A percentile compares a stretch with the other conserved stretches of the same genome.
Evolutionary conservation across 1,139 yeast species (phyloP).

Genomic region (Zygosaccharomyces sapae): DNA sequence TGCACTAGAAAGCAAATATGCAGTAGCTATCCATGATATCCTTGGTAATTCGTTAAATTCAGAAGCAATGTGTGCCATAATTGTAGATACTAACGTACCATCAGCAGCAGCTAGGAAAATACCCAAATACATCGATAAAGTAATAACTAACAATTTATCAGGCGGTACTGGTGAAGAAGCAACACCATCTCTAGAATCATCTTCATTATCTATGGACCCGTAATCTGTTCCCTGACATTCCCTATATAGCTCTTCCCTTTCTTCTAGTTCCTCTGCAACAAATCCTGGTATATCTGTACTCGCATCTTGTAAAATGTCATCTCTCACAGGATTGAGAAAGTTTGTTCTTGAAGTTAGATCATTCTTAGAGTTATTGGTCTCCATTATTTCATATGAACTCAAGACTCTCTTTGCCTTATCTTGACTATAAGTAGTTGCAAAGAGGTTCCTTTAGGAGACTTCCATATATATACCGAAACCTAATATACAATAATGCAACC

Average conservation of each 20-base stretch:
- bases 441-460: neutral
- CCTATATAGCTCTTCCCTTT: constrained; percentile 22
- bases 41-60: constrained; percentile 54
- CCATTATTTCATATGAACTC: neutral
- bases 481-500: neutral
- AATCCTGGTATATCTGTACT: constrained; percentile 34
- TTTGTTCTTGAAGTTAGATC: neutral
- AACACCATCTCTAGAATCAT: neutral
- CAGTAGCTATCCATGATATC: constrained; percentile 58
- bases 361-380: neutral
- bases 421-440: neutral
- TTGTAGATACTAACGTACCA: constrained; percentile 58
- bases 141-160: constrained; percentile 26
- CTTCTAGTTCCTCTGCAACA: constrained; percentile 32
- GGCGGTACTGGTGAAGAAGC: constrained; percentile 4
- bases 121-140: constrained; percentile 44
- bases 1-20: constrained; percentile 54
- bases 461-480: neutral
- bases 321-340: constrained; percentile 10
- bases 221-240: constrained; percentile 8
- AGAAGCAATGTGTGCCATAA: constrained; percentile 57
- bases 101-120: constrained; percentile 59
- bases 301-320: constrained; percentile 21
- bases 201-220: constrained; percentile 7
- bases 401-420: neutral